A percentile compares a stretch with the other conserved stretches of the same genome.
Conservation (phyloP, 2,329 filamentous ascomycete genomes). For the Aspergillus oerlinghausenensis region DNA sequence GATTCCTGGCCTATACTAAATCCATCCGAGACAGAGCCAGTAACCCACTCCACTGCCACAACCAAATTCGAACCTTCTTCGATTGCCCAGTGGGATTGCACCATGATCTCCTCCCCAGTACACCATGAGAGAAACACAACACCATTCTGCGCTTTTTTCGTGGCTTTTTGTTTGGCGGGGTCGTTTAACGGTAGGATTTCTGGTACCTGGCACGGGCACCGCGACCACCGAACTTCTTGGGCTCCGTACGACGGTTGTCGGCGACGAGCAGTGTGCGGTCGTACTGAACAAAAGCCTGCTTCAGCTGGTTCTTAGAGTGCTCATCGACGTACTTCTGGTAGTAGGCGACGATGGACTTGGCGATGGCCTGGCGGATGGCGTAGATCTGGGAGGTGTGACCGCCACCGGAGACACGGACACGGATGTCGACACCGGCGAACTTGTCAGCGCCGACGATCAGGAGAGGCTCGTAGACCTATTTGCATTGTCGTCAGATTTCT, state of each 20-base stretch:
- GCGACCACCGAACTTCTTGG: conserved; percentile 84
- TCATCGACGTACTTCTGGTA: conserved; percentile 99
- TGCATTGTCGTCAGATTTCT: not conserved
- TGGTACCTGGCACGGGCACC: conserved; percentile 96
- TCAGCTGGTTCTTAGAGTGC: conserved; percentile 99
- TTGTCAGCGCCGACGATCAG: conserved; percentile 97
- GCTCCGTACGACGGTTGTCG: conserved; percentile 98
- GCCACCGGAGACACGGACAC: conserved; percentile 92
- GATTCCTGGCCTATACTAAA: conserved; percentile 28
- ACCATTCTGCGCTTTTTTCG: conserved; percentile 10
- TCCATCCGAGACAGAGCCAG: conserved; percentile 26
- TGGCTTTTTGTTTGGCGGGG: conserved; percentile 5
- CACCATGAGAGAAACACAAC: conserved; percentile 5
- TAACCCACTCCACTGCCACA: conserved; percentile 22
- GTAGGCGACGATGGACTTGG: conserved; percentile 96
- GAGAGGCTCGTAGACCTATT: conserved; percentile 93
- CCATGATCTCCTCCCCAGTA: conserved; percentile 6
- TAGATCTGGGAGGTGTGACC: conserved; percentile 97
- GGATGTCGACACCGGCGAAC: conserved; percentile 94
- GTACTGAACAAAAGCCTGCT: conserved; percentile 93
- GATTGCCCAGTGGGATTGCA: conserved; percentile 10
- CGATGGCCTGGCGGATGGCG: conserved; percentile 97
- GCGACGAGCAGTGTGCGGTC: conserved; percentile 96
- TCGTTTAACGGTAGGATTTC: conserved; percentile 94
- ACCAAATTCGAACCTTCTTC: conserved; percentile 16